phyloP scores from a whole-genome alignment of 2,329 filamentous ascomycete genomes.

The Rhynchosporium secalis region DNA sequence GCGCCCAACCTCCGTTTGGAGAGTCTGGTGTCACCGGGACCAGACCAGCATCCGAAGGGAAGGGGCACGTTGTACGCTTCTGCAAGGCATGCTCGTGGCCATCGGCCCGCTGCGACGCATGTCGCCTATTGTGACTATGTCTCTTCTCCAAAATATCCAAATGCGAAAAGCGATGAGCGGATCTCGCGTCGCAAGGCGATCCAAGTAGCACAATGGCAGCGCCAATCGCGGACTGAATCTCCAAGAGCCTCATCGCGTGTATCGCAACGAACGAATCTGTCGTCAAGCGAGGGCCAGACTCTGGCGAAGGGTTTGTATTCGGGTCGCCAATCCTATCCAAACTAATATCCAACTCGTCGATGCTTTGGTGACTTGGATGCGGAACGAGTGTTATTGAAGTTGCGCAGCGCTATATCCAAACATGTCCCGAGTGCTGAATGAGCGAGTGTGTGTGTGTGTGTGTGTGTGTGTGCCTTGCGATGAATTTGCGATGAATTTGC shows the following conservation, averaged over 20 bases:
- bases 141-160: conserved; percentile 33
- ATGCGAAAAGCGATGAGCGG: conserved; percentile 31
- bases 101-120: conserved; percentile 31
- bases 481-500: conserved; percentile 1
- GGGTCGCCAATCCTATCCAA: conserved; percentile 10
- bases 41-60: conserved; percentile 66
- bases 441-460: background rate
- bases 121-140: conserved; percentile 33
- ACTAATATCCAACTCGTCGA: background rate
- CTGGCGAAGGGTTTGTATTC: background rate
- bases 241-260: conserved; percentile 54
- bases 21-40: conserved; percentile 64
- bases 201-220: conserved; percentile 51
- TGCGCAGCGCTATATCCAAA: conserved; percentile 14
- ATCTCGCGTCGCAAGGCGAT: conserved; percentile 34
- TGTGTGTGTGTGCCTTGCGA: background rate
- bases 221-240: conserved; percentile 51
- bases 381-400: conserved; percentile 13
- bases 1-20: conserved; percentile 74
- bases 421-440: conserved; percentile 16
- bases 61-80: conserved; percentile 53
- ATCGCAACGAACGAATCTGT: conserved; percentile 16
- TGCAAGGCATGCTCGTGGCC: conserved; percentile 23
- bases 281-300: conserved; percentile 4
- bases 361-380: conserved; percentile 4